Base-by-base conservation (phyloP, 2,329 filamentous ascomycete species). In the Alternaria tenuissima region DNA sequence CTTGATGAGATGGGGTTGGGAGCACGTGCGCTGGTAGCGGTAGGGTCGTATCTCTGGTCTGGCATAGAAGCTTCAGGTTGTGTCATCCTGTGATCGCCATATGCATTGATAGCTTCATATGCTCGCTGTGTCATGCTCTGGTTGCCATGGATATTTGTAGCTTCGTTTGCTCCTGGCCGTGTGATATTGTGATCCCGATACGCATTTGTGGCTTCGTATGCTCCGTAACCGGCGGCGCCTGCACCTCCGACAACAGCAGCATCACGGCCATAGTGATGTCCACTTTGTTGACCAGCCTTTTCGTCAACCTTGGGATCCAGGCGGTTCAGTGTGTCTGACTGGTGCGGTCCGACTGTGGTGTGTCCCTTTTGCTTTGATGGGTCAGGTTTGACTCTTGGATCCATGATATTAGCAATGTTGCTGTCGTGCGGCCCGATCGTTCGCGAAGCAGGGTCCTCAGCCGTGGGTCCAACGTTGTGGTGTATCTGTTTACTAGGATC, bases 381-480 rank as follows among this genome's bases (percentile, higher is more conserved):
- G 32, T 76, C 68, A 20, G 74, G 71, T 36, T 72, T 59, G 6
- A 76, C 73, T n/a, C 73, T 61, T 7, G 73, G 72, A 34, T 76
- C 76, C 9, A 75, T 7, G 12, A 76, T 63, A 41, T 77, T 78
- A 4, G 71, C 73, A 42, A 76, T 55, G 53, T 76, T 76, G 66
- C 70, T 74, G 28, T 62, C 61, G 54, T 76, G 75, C 11, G 74
- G 73, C 3, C 72, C 74, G 18, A 73, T 63, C 11, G 72, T 76
- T 36, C 62, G 67, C 3, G 68, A 65, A 2, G 73, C 71, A 9
- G 71, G 72, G 52, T 70, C 72, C 30, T 70, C 65, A 7, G 63
- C 18, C 4, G 68, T 70, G 0, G 70, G 55, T 24, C 63, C 65
- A 34, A 71, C 56, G 7, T 66, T 61, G 16, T 68, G 70, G 32